Conservation (phyloP, 129 eudicot species). For the Glebionis coronaria region DNA sequence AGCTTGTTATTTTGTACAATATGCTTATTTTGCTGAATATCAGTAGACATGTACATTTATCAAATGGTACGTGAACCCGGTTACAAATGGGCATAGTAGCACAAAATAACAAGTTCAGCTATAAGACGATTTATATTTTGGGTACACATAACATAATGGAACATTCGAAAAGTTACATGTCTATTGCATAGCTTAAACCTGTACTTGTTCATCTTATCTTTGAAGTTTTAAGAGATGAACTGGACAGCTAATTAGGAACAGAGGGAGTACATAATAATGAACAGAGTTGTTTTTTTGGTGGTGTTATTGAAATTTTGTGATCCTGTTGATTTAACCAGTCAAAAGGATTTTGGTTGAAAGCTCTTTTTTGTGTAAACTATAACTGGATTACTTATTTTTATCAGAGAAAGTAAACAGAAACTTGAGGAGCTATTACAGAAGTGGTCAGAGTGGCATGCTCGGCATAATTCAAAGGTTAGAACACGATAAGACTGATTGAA, state of each 20-base stretch:
- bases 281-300: constrained; percentile 3
- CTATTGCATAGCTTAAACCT: too few relatives aligned
- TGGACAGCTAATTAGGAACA: constrained; percentile 19
- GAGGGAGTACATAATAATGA: constrained; percentile 3
- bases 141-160: too few relatives aligned
- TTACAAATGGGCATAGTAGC: too few relatives aligned
- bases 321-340: constrained; percentile 7
- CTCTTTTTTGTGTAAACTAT: constrained; percentile 5
- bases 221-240: constrained; percentile 5
- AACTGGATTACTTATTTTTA: constrained; percentile 17
- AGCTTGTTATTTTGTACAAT: too few relatives aligned
- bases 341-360: constrained; percentile 3
- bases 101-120: too few relatives aligned
- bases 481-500: too few relatives aligned
- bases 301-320: not conserved
- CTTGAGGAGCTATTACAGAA: constrained; percentile 83
- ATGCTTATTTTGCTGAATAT: too few relatives aligned
- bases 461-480: constrained; percentile 37
- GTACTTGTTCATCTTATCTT: not conserved
- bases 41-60: too few relatives aligned
- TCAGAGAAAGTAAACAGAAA: constrained; percentile 81
- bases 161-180: too few relatives aligned
- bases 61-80: too few relatives aligned
- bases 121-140: too few relatives aligned
- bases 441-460: constrained; percentile 93